Evolutionary conservation across 805 yeast species (phyloP).

Genomic region (Candida sonorensis): DNA sequence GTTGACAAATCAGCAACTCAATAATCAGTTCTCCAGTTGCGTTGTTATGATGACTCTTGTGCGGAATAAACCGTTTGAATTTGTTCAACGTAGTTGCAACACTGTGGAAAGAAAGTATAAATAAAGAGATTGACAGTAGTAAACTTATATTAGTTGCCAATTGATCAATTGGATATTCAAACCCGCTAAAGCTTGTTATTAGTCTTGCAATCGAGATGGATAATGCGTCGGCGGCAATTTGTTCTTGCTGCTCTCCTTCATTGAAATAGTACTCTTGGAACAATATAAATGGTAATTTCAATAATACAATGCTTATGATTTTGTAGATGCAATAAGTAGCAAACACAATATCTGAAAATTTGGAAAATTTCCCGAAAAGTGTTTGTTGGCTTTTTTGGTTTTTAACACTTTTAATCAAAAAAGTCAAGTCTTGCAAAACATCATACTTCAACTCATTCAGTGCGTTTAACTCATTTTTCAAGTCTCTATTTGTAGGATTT

Average conservation of each 20-base stretch:
- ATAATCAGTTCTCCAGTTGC: constrained; percentile 11
- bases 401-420: constrained; percentile 6
- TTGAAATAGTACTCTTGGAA: constrained; percentile 8
- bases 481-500: constrained; percentile 16
- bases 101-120: constrained; percentile 57
- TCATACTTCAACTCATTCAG: constrained; percentile 25
- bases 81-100: constrained; percentile 57
- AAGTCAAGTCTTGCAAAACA: constrained; percentile 11
- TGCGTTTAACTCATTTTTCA: constrained; percentile 34
- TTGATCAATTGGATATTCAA: constrained; percentile 29
- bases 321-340: constrained; percentile 45
- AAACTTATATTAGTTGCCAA: constrained; percentile 42
- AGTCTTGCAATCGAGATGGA: constrained; percentile 42
- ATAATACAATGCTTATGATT: constrained; percentile 33
- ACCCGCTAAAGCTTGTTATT: constrained; percentile 20
- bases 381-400: constrained; percentile 6
- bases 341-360: constrained; percentile 19
- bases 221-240: constrained; percentile 34
- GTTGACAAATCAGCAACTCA: constrained; percentile 35
- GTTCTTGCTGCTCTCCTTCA: constrained; percentile 2
- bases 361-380: constrained; percentile 8
- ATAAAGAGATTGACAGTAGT: constrained; percentile 50
- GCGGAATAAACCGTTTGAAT: constrained; percentile 24
- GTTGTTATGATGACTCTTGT: constrained; percentile 19
- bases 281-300: constrained; percentile 32